Evolutionary conservation across 2,329 filamentous ascomycete genomes (phyloP).

Genomic region (Arthroderma sp.): DNA sequence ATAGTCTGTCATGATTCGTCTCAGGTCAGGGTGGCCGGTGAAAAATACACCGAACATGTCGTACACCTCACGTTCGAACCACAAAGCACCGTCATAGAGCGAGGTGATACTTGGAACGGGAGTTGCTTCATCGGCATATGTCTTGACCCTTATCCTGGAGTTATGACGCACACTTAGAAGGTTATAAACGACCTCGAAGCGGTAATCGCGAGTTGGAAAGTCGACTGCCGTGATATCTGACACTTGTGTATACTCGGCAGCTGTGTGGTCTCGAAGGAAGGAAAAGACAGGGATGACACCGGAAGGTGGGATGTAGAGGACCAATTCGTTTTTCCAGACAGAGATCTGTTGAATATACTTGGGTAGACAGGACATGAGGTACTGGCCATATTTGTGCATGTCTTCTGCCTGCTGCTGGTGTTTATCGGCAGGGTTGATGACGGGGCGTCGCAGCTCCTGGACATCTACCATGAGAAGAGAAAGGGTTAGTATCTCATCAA

Average conservation of each 20-base stretch:
- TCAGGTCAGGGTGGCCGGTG: conserved; percentile 81
- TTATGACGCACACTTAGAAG: conserved; percentile 92
- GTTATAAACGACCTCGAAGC: conserved; percentile 98
- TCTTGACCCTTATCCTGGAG: conserved; percentile 93
- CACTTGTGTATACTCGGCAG: conserved; percentile 90
- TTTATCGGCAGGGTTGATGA: conserved; percentile 88
- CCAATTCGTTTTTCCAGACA: conserved; percentile 98
- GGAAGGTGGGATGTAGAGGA: conserved; percentile 77
- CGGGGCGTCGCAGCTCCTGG: conserved; percentile 58
- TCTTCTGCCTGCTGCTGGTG: conserved; percentile 74
- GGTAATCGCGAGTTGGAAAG: conserved; percentile 86
- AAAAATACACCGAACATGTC: conserved; percentile 98
- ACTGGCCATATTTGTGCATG: conserved; percentile 89
- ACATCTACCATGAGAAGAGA: conserved; percentile 21
- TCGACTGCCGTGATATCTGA: conserved; percentile 89
- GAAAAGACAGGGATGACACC: conserved; percentile 83
- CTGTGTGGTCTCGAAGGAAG: conserved; percentile 95
- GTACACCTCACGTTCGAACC: conserved; percentile 97
- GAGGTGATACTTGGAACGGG: conserved; percentile 78
- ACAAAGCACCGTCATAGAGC: conserved; percentile 90
- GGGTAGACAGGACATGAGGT: conserved; percentile 89
- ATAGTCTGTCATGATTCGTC: conserved; percentile 98
- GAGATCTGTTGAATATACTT: conserved; percentile 99
- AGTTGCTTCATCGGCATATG: conserved; percentile 90
- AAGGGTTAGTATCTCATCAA: conserved; percentile 11